phyloP scores from a whole-genome alignment of 345 rosid genomes.

The Arabidopsis arenosa region DNA sequence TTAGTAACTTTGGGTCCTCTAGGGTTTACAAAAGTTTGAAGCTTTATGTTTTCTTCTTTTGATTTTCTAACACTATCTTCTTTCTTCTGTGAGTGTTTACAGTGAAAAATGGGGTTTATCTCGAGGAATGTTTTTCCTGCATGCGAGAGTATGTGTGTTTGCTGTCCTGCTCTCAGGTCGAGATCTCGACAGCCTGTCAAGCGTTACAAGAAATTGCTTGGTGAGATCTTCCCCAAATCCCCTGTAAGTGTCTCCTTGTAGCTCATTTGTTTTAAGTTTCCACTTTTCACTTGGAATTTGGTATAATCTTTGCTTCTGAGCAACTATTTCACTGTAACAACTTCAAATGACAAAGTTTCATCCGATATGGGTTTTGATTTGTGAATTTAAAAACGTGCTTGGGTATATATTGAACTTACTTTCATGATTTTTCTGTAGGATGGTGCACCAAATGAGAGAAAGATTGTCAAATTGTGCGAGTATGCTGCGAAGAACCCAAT shows the following conservation, averaged over 20 bases:
- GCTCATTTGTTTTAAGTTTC: not conserved
- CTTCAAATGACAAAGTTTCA: not conserved
- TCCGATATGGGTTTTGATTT: constrained; percentile 7
- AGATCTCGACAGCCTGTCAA: constrained; percentile 98
- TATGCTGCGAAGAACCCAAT: constrained; percentile 90
- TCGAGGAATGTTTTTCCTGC: constrained; percentile 95
- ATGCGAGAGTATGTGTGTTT: constrained; percentile 92
- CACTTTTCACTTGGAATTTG: constrained; percentile 15
- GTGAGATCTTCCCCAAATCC: constrained; percentile 90
- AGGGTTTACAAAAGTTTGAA: constrained; percentile 30
- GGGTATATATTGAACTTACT: constrained; percentile 15
- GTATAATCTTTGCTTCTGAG: constrained; percentile 4
- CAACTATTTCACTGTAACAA: constrained; percentile 5
- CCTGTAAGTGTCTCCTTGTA: constrained; percentile 56
- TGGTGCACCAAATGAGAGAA: constrained; percentile 76
- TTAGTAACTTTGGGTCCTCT: constrained; percentile 27
- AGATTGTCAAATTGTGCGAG: constrained; percentile 84
- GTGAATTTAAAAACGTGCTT: not conserved
- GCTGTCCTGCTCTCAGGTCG: constrained; percentile 98
- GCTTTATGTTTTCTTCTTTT: constrained; percentile 21
- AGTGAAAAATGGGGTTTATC: constrained; percentile 85
- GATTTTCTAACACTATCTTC: constrained; percentile 1
- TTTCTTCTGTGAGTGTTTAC: constrained; percentile 18
- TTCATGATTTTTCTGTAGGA: constrained; percentile 52
- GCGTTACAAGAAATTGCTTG: constrained; percentile 89